Base-by-base conservation (phyloP, 2,329 filamentous ascomycete species). In the Berkeleyomyces basicola region DNA sequence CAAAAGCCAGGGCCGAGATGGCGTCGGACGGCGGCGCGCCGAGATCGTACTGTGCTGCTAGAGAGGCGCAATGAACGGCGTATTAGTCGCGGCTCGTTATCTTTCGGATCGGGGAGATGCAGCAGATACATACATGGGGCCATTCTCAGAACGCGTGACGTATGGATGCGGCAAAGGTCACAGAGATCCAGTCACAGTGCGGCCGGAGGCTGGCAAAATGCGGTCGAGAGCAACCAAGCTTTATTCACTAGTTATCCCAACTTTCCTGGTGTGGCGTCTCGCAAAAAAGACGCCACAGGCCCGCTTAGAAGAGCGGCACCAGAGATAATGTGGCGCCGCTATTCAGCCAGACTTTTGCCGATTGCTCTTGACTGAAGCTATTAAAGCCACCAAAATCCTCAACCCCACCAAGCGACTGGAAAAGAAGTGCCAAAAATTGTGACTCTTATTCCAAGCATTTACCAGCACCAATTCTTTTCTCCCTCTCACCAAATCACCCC, bases 1-100 rank as follows among this genome's bases (percentile, higher is more conserved):
- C 89, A 78, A 95, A 99, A 70, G 84, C 84, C 70, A 97, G 78
- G 33, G 90, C 80, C 58, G 92, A 95, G 69, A 97, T 87, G 69
- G 87, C 88, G 74, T 99, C 93, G 68, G 81, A 82, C 9, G 93
- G 93, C 57, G 90, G 85, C 69, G 89, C 83, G 65, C 84, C 80
- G 70, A 96, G 82, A 74, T 93, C 87, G 75, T 88, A 91, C 79
- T 95, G 90, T 67, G 84, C 78, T 73, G 80, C 81, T 84, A 66
- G n/a, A 16, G 31, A 44, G 33, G n/a, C 39, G 39, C 11, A 7
- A 42, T 49, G 14, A 37, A 49, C 31, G 42, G 23, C 10, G 40
- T 23, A 2, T 61, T 63, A 58, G 40, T 23, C 9, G 31, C 40
- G 14, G 33, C 23, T n/a, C 11, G 40, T 61, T 31, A 2, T 23